phyloP scores from a whole-genome alignment of 306 rosid species.

The Luffa aegyptiaca region DNA sequence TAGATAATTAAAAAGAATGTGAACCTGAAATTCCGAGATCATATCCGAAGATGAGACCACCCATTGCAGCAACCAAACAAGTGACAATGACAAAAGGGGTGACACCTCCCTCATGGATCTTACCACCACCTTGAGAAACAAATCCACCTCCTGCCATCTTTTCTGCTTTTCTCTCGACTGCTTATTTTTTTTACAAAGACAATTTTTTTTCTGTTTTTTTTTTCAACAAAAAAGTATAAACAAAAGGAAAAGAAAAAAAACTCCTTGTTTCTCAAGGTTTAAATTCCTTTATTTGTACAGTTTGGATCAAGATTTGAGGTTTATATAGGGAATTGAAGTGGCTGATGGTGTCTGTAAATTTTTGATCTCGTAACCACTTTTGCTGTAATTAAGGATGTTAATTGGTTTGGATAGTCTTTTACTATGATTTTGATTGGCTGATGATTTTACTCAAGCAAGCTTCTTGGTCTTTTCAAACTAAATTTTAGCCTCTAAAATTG shows the following conservation, averaged over 20 bases:
- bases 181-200: no score
- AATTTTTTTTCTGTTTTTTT: no score
- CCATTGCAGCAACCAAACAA: not conserved
- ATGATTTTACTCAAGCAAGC: not conserved
- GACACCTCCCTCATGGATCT: no score
- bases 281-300: no score
- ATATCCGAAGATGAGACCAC: constrained; percentile 39
- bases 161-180: no score
- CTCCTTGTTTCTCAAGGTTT: no score
- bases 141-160: no score
- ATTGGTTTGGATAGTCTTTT: not conserved
- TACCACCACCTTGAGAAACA: no score
- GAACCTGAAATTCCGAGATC: constrained; percentile 31
- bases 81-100: no score
- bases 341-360: not conserved
- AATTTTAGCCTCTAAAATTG: not conserved
- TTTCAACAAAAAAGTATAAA: no score
- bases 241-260: no score
- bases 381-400: not conserved
- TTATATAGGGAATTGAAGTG: not conserved
- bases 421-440: not conserved
- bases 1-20: no score
- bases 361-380: not conserved
- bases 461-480: not conserved
- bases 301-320: not conserved